Base-by-base conservation (phyloP, 805 yeast genomes). In the Wickerhamomyces strasburgensis region DNA sequence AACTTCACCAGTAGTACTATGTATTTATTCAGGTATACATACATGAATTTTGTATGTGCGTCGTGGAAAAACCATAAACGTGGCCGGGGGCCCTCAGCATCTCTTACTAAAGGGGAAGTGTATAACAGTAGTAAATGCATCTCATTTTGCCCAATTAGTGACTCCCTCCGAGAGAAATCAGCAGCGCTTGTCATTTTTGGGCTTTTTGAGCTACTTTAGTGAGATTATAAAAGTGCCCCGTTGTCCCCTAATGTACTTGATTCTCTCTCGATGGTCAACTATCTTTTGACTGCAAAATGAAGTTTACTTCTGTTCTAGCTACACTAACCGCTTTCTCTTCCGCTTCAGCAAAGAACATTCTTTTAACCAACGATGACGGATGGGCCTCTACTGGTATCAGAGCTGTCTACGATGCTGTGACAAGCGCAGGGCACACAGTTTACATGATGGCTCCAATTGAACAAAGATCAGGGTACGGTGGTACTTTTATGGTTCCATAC, bases 381-480 rank as follows among this genome's bases (percentile, higher is more conserved):
- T 75, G 75, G 74, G 72, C 70, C 3, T 59, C 78, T 5, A 70
- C 79, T 33, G 73, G 73, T 50, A 71, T 75, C 51, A 68, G 80
- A 52, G 76, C 80, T 13, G 56, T 74, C 10, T 75, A 74, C 65
- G 56, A 66, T 35, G 72, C 62, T 25, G 63, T 73, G 43, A 64
- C 54, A 19, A 47, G 49, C 9, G 76, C 71, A n/a, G 76, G 75
- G 21, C 70, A 73, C 51, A 62, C 58, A 38, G 78, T 72, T 29
- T 56, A 66, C 34, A 46, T 71, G 47, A 74, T 70, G 26, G 78
- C 78, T 9, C 79, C 80, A 33, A 72, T 65, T 17, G 63, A 64
- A 27, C 73, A 70, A 46, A 62, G 70, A 57, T 66, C 73, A 0
- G 79, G 82, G 9, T 66, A 64, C 44, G 82, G 80, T 37, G 81